A percentile compares a stretch with the other conserved stretches of the same genome.
phyloP scores from a whole-genome alignment of 805 yeast genomes.

The Groenewaldozyma tartarivorans region DNA sequence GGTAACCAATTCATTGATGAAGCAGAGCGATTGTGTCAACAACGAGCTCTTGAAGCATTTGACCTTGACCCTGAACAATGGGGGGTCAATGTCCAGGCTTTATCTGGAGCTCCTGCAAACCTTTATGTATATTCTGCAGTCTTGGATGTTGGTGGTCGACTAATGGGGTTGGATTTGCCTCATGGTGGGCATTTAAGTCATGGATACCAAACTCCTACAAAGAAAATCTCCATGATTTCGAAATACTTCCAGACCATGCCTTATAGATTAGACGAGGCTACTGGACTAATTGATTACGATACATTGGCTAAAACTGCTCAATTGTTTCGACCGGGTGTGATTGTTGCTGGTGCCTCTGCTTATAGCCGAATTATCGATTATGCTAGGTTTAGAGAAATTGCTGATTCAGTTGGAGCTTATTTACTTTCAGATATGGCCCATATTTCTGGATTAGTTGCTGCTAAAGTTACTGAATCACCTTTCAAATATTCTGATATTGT shows the following conservation, averaged over 20 bases:
- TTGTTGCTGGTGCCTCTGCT: slow-evolving; percentile 97
- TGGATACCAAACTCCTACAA: slow-evolving; percentile 86
- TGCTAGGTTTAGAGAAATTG: slow-evolving; percentile 79
- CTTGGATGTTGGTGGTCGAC: slow-evolving; percentile 79
- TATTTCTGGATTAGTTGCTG: slow-evolving; percentile 91
- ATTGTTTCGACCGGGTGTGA: slow-evolving; percentile 86
- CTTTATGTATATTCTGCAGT: slow-evolving; percentile 85
- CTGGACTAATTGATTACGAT: slow-evolving; percentile 91
- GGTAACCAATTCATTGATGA: slow-evolving; percentile 93
- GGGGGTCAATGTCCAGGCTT: slow-evolving; percentile 96
- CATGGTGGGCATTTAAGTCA: slow-evolving; percentile 98
- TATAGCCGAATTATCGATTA: slow-evolving; percentile 87
- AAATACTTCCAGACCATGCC: slow-evolving; percentile 98
- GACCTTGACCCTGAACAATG: slow-evolving; percentile 66
- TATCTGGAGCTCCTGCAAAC: slow-evolving; percentile 96
- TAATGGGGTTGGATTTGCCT: slow-evolving; percentile 96
- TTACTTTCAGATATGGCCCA: slow-evolving; percentile 95
- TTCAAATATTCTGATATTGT: slow-evolving; percentile 91
- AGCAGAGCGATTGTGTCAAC: slow-evolving; percentile 83
- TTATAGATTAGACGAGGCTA: slow-evolving; percentile 73
- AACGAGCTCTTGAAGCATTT: slow-evolving; percentile 83
- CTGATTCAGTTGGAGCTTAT: slow-evolving; percentile 90
- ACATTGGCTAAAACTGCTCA: slow-evolving; percentile 70
- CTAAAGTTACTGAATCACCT: slow-evolving; percentile 89
- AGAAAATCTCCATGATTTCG: slow-evolving; percentile 85